Conservation (phyloP, 345 rosid species). For the Populus nigra region DNA sequence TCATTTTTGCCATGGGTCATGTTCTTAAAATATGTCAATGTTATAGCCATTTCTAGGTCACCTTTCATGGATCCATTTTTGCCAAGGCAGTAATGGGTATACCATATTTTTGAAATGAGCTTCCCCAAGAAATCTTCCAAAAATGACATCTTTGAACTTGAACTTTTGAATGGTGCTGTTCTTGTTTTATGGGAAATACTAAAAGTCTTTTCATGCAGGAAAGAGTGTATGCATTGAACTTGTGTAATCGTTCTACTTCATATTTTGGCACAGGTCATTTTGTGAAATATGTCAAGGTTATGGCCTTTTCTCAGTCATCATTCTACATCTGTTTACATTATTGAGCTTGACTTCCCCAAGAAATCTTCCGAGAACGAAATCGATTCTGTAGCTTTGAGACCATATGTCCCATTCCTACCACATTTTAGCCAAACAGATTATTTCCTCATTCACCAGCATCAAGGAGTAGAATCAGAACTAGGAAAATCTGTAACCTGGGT, state of each 20-base stretch:
- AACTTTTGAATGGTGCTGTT: not conserved
- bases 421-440: not conserved
- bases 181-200: not conserved
- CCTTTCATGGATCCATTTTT: not conserved
- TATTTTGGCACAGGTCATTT: not conserved
- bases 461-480: not conserved
- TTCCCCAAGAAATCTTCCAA: not conserved
- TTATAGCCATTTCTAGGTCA: not conserved
- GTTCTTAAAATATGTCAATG: not conserved
- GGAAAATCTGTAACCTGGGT: not conserved
- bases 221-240: not conserved
- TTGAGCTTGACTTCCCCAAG: not conserved
- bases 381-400: not conserved
- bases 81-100: not conserved
- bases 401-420: not conserved
- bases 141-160: not conserved
- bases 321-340: too few relatives aligned
- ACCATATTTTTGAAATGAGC: not conserved
- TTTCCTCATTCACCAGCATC: not conserved
- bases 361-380: not conserved
- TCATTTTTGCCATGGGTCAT: not conserved
- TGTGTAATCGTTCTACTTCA: not conserved
- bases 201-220: not conserved
- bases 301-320: not conserved
- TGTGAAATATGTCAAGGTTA: not conserved